Percentiles rank a stretch among this genome's conserved stretches.
phyloP scores from a whole-genome alignment of 768 basidiomycete genomes.

The Mycena vitilis region DNA sequence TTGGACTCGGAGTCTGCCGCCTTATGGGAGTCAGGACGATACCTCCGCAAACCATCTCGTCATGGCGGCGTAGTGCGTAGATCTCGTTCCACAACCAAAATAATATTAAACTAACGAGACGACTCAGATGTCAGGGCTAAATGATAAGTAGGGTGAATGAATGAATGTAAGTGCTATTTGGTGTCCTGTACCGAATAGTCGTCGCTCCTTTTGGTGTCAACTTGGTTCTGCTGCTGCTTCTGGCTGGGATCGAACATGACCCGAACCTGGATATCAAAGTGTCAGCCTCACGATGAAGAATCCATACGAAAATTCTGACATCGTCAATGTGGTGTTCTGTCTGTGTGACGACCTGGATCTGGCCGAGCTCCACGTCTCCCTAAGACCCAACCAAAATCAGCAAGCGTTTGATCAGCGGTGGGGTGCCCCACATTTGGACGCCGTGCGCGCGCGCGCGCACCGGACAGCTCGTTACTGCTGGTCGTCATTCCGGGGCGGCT shows the following conservation, averaged over 20 bases:
- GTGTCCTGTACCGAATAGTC: constrained; percentile 21
- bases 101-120: neutral
- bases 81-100: neutral
- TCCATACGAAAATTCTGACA: constrained; percentile 31
- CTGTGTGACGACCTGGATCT: constrained; percentile 40
- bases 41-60: neutral
- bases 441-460: constrained; percentile 24
- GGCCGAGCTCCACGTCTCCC: constrained; percentile 39
- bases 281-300: neutral
- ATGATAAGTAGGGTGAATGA: neutral
- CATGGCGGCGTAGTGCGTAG: neutral
- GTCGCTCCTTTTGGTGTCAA: constrained; percentile 25
- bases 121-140: neutral
- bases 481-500: constrained; percentile 31
- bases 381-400: constrained; percentile 5
- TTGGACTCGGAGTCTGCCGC: constrained; percentile 7
- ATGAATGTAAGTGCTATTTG: constrained; percentile 8
- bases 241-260: constrained; percentile 30
- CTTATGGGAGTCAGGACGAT: constrained; percentile 9
- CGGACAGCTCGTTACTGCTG: constrained; percentile 33
- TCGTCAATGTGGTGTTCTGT: constrained; percentile 42
- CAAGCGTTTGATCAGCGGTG: neutral
- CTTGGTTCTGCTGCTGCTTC: neutral
- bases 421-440: constrained; percentile 14
- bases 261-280: constrained; percentile 8